Conservation (phyloP, 1,284 basidiomycete species). For the Trametes sp. region DNA sequence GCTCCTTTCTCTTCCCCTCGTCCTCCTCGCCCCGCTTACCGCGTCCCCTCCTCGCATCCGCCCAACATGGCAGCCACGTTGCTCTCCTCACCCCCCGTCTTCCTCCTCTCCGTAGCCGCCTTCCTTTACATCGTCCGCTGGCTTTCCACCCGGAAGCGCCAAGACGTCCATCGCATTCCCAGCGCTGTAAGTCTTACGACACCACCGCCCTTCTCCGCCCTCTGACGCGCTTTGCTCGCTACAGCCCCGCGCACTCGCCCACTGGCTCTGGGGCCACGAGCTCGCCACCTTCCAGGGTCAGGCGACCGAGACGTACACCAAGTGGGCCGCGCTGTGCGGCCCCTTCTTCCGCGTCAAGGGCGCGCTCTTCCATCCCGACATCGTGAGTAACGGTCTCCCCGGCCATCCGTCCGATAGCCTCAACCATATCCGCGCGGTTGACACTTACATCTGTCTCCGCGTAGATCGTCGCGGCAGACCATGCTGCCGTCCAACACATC, state of each 20-base stretch:
- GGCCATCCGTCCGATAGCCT: neutral
- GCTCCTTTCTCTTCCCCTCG: constrained; percentile 18
- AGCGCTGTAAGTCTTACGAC: constrained; percentile 30
- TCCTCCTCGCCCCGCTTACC: constrained; percentile 10
- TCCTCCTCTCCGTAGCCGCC: constrained; percentile 30
- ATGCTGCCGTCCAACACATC: constrained; percentile 47
- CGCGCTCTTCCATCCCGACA: constrained; percentile 48
- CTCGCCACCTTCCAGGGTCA: constrained; percentile 44
- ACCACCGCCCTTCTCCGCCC: neutral
- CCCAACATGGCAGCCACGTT: constrained; percentile 27
- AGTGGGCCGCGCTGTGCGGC: constrained; percentile 46
- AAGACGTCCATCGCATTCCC: constrained; percentile 31
- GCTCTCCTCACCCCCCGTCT: constrained; percentile 18
- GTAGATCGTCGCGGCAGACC: constrained; percentile 47
- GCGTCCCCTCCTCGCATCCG: neutral
- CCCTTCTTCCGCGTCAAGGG: constrained; percentile 49
- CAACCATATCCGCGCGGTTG: constrained; percentile 1
- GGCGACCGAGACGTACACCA: constrained; percentile 45
- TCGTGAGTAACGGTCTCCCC: constrained; percentile 40
- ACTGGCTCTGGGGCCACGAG: constrained; percentile 51
- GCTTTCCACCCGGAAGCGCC: constrained; percentile 24
- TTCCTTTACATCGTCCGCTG: constrained; percentile 30
- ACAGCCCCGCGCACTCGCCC: constrained; percentile 33
- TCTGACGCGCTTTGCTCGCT: constrained; percentile 7
- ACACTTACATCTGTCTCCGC: neutral